Evolutionary conservation across 129 eudicot species (phyloP), one percentile per base, ranked within the genome.

Genomic region (Centaurea solstitialis): DNA sequence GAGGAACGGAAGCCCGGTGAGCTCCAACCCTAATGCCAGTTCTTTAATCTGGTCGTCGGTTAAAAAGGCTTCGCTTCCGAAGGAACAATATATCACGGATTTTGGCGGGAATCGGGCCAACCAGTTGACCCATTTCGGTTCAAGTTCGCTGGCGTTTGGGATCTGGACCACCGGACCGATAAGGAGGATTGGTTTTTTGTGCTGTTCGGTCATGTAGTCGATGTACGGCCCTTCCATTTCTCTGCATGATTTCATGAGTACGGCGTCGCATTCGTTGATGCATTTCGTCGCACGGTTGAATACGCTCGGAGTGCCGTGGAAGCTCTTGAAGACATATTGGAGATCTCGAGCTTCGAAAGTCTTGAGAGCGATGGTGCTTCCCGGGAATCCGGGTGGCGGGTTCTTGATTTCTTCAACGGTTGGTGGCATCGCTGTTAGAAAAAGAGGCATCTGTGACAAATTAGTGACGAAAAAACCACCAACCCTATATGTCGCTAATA

Each of bases 11-110:
- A 86, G 81, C 0, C 84, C 84, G 0, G 86, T 79, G 47, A 68
- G 70, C 68, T 78, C 89, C 30, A 88, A 39, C 22, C 94, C 94
- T 38, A 88, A 39, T 9, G 84, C 80, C 12, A 88, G 47, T 59
- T 90, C 87, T 30, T 41, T 69, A 2, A 90, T 84, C 38, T 86
- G 92, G 64, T 81, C 83, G 7, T 84, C 78, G 28, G 39, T 84
- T 21, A 90, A 80, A 87, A 89, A 4, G 13, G 86, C 76, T 30
- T 88, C 92, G 62, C 92, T 90, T 0, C 94, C 90, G 15, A 88
- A 90, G 24, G 90, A 87, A 70, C 85, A 87, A 75, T 39, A 88
- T 4, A 90, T 80, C 11, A 88, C 81, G 0, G 94, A 87, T 35
- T 79, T 84, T 8, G 88, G 21, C 4, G 81, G 82, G 20, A 86